Evolutionary conservation across 139 green algal species (phyloP), one percentile per base, ranked within the genome.

Genomic region (Nannochloris sp.): DNA sequence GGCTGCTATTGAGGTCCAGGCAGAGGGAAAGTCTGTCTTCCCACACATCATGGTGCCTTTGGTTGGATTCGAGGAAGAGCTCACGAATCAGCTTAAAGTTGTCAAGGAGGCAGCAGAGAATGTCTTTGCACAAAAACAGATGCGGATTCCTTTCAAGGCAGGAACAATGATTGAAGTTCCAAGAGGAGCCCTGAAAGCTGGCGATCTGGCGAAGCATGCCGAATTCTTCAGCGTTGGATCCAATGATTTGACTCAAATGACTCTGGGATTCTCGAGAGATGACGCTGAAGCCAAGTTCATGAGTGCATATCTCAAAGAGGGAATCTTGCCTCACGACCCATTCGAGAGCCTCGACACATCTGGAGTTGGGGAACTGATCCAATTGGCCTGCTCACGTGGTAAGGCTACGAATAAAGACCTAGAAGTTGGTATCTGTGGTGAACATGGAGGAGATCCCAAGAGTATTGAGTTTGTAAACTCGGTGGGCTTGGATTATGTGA

Each of bases 91-190:
- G 73, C 49, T 72, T 14, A 28, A 60, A 25, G 53, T 90, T 13
- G 68, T 92, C 8, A 65, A 62, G 26, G 20, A 68, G 6, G 86
- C 67, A 0, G 73, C 69, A 1, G 56, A 85, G 63, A 70, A 67
- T 2, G 60, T 81, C 20, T 79, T 82, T 26, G 49, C 45, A 25
- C 62, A 66, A 31, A 61, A 50, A 6, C 81, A 79, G 23, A 23
- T 49, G 10, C 50, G 12, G 4, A 72, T 89, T 8, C 28, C 66
- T 9, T 87, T 84, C 60, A 69, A 79, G 30, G 73, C 91, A 5
- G 90, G 90, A 60, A 95, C 90, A 40, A 96, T 96, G 90, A 96
- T 96, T 49, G 89, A 95, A 79, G 76, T 95, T 49, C 90, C 90
- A 1, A 81, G 90, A 25, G 90, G 80, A 33, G 82, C 82, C 29